Percentiles rank a stretch among this genome's conserved stretches.
These are phyloP conservation scores for Fusarium kyushuense DNA, from an alignment of 2,329 filamentous ascomycete species.

Conservation along the genomic window DNA sequence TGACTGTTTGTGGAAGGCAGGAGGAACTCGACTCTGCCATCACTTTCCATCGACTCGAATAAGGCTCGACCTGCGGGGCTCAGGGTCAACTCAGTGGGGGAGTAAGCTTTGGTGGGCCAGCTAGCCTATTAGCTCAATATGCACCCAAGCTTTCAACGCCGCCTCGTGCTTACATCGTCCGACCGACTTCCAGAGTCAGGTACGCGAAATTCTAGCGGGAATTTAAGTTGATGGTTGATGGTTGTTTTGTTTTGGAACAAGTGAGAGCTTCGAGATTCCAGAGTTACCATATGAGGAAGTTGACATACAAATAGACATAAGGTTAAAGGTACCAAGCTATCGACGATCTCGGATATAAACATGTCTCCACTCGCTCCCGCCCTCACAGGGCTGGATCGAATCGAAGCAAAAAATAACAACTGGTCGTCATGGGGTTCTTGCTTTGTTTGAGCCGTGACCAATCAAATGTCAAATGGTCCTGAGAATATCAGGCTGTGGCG, in stretches of 20 bases:
- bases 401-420: constrained; percentile 25
- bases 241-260: neutral
- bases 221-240: neutral
- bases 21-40: neutral
- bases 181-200: constrained; percentile 22
- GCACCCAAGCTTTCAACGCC: constrained; percentile 3
- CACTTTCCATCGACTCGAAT: neutral
- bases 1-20: neutral
- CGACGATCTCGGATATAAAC: neutral
- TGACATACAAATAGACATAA: neutral
- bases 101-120: constrained; percentile 28
- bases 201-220: constrained; percentile 21
- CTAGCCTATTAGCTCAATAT: constrained; percentile 9
- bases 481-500: constrained; percentile 32
- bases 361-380: constrained; percentile 33
- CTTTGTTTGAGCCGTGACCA: constrained; percentile 29
- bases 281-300: neutral
- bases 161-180: constrained; percentile 13
- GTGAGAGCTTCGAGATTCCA: too few relatives aligned
- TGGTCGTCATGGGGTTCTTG: constrained; percentile 22
- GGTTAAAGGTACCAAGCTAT: neutral
- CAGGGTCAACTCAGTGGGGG: constrained; percentile 22
- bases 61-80: constrained; percentile 24
- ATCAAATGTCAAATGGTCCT: constrained; percentile 22
- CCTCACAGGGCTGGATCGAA: constrained; percentile 37